Evolutionary conservation across 345 rosid genomes (phyloP), one percentile per base, ranked within the genome.

Genomic region (Salix dunnii): DNA sequence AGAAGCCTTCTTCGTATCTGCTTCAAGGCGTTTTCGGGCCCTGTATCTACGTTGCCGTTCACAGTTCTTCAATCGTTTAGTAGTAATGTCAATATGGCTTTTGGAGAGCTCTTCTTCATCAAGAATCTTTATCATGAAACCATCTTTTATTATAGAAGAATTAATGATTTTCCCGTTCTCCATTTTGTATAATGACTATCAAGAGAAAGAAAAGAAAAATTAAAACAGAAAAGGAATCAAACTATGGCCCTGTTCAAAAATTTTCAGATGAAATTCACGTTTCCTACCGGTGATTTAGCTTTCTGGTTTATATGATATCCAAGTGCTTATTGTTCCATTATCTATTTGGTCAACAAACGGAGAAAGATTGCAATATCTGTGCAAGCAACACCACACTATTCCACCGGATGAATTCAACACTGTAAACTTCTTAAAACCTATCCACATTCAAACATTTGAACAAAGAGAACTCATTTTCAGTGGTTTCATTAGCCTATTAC

Each of bases 1-100:
- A 67, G 53, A 67, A 28, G 80, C 31, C 64, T 73, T 79, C 77
- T 79, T 80, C 42, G 30, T 69, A 74, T 88, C 85, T 0, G 85
- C 92, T 81, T 92, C 93, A 30, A 87, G 79, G 61, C 93, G 87
- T 67, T 90, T 92, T 69, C 94, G 74, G 3, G 90, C 93, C 82
- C 94, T 87, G 74, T 90, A 90, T 79, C 93, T 85, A 48, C 94
- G 94, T 74, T 92, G 97, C 64, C 94, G 84, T 76, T 92, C 97
- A 35, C 97, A 76, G 63, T 92, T 92, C 91, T 92, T 92, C 82
- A 86, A 74, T 33, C 97, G 93, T 63, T 91, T 91, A 68, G 68
- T 75, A 86, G 79, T 62, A 36, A 84, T 35, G 64, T 89, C 86
- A 73, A 70, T 77, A 71, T 72, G 68, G 73, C 31, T 84, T 74